Conservation (phyloP, 495 filamentous ascomycete genomes). For the Neurospora sp. region DNA sequence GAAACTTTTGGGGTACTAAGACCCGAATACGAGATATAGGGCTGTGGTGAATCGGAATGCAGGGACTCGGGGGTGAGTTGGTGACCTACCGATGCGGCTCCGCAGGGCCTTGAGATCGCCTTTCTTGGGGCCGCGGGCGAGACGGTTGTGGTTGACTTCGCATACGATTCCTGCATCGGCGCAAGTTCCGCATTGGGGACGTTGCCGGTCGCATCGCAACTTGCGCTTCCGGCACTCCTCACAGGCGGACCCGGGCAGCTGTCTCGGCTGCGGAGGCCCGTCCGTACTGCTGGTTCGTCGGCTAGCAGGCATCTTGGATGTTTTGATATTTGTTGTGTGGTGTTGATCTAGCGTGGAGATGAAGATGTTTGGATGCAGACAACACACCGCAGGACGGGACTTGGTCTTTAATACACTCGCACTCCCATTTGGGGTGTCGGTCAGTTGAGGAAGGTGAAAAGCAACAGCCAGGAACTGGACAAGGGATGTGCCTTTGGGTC, state of each 20-base stretch:
- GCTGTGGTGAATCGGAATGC: not conserved
- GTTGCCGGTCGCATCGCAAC: slow-evolving; percentile 42
- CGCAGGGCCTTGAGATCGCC: slow-evolving; percentile 42
- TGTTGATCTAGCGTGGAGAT: not conserved
- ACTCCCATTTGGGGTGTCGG: not conserved
- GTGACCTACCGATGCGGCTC: slow-evolving; percentile 34
- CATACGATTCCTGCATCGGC: slow-evolving; percentile 38
- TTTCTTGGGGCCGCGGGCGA: slow-evolving; percentile 42
- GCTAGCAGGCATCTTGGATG: not conserved
- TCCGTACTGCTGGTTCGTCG: not conserved
- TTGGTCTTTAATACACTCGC: not conserved
- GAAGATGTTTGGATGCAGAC: not conserved
- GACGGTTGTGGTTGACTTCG: slow-evolving; percentile 36
- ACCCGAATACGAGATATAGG: not conserved
- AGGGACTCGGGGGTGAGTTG: not conserved
- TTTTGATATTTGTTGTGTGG: not conserved
- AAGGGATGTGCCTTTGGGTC: not conserved
- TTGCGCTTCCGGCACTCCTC: slow-evolving; percentile 41
- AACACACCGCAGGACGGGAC: not conserved
- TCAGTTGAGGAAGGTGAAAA: not conserved
- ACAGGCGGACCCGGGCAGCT: slow-evolving; percentile 36
- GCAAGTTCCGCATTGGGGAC: slow-evolving; percentile 42
- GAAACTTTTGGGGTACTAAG: not conserved
- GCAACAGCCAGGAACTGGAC: not conserved
- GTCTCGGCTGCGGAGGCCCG: slow-evolving; percentile 20